Evolutionary conservation across 140 eudicot genomes (phyloP).

Genomic region (Oenanthe javanica): DNA sequence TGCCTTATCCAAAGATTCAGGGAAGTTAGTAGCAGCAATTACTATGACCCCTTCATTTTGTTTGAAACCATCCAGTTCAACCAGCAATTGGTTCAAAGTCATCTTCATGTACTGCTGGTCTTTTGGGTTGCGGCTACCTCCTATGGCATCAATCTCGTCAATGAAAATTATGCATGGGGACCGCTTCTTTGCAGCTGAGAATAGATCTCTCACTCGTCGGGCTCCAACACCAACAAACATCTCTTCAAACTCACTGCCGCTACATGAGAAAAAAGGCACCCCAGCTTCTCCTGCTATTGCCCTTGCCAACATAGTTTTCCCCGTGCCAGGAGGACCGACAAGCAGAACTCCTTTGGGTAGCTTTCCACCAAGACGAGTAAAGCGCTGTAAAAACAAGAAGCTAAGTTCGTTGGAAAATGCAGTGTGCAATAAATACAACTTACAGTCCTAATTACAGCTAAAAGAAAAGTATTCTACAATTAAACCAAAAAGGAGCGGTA

Average conservation of each 20-base stretch:
- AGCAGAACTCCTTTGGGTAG: conserved; percentile 93
- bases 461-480: background rate
- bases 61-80: conserved; percentile 97
- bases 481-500: background rate
- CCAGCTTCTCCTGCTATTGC: conserved; percentile 99
- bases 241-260: conserved; percentile 97
- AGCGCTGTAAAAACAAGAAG: conserved; percentile 21
- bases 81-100: conserved; percentile 92
- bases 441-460: background rate
- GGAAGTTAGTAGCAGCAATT: conserved; percentile 89
- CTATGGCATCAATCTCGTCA: conserved; percentile 96
- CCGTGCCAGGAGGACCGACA: conserved; percentile 97
- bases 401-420: background rate
- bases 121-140: conserved; percentile 93
- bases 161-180: conserved; percentile 95
- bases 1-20: conserved; percentile 86
- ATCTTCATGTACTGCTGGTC: conserved; percentile 71
- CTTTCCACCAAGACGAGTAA: conserved; percentile 95
- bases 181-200: conserved; percentile 82
- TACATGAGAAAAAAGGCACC: conserved; percentile 90
- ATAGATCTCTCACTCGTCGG: conserved; percentile 90
- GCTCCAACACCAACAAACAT: conserved; percentile 99
- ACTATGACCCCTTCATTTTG: conserved; percentile 97
- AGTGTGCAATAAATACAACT: background rate
- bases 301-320: conserved; percentile 91